Percentiles rank a stretch among this genome's conserved stretches.
Evolutionary conservation across 768 basidiomycete species (phyloP).

Genomic region (Termitomyces sp.): DNA sequence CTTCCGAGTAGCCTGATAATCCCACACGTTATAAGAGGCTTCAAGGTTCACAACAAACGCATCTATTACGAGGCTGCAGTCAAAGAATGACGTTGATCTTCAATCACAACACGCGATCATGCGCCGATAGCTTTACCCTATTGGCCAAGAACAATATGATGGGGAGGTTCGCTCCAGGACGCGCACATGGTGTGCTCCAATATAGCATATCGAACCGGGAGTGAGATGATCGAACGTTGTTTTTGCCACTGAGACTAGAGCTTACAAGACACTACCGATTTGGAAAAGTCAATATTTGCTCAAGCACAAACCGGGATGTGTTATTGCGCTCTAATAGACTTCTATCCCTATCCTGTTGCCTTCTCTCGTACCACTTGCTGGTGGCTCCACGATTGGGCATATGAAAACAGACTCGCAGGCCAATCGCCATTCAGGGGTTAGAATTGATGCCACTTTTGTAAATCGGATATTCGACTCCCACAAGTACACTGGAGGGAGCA

Average conservation of each 20-base stretch:
- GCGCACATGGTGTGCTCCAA: conserved; percentile 1
- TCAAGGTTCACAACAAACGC: not conserved
- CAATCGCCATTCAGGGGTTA: not conserved
- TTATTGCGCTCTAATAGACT: not conserved
- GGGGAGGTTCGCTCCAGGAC: not conserved
- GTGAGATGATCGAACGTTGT: not conserved
- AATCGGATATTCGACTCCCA: not conserved
- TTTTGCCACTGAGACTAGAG: not conserved
- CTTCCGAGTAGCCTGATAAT: not conserved
- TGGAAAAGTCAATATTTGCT: not conserved
- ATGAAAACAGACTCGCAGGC: not conserved
- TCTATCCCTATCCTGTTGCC: not conserved
- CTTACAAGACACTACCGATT: not conserved
- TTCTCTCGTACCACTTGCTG: not conserved
- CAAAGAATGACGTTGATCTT: conserved; percentile 2
- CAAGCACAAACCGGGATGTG: not conserved
- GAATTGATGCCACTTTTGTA: not conserved
- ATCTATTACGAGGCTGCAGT: not conserved
- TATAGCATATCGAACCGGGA: not conserved
- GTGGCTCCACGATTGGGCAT: not conserved
- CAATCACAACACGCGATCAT: not conserved
- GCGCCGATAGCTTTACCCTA: not conserved
- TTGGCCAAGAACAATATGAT: not conserved
- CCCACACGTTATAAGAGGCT: not conserved
- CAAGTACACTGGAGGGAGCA: too few species aligned